A percentile compares a stretch with the other conserved stretches of the same genome.
Evolutionary conservation across 305 asterid genomes (phyloP).

Genomic region (Nicotiana rustica): DNA sequence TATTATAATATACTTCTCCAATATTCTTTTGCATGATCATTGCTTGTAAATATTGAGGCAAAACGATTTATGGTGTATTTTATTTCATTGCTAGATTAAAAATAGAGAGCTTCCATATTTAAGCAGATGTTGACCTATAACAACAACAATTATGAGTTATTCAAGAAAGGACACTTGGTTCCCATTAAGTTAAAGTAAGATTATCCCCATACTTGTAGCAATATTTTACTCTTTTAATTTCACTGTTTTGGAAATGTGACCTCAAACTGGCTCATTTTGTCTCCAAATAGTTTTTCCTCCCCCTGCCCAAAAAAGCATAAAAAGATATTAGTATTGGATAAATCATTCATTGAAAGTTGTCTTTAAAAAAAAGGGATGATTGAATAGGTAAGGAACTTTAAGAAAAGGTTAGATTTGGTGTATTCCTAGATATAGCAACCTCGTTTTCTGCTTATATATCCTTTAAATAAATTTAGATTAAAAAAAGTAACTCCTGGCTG

Average conservation of each 20-base stretch:
- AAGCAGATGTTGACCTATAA: slow-evolving; percentile 7
- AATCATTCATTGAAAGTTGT: too few relatives aligned
- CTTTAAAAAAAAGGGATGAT: too few relatives aligned
- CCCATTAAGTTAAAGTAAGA: background rate
- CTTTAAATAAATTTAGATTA: background rate
- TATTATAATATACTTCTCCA: slow-evolving; percentile 17
- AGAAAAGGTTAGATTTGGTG: slow-evolving; percentile 32
- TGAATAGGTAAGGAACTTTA: background rate
- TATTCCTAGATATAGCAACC: slow-evolving; percentile 31
- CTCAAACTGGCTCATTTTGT: too few relatives aligned
- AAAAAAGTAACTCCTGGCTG: background rate
- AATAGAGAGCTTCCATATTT: background rate
- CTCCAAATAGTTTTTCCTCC: too few relatives aligned
- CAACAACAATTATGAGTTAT: background rate
- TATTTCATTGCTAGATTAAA: background rate
- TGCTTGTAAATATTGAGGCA: background rate
- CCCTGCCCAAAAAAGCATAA: background rate
- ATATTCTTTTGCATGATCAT: slow-evolving; percentile 9
- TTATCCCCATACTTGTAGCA: too few relatives aligned
- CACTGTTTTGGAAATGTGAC: too few relatives aligned
- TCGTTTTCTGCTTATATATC: slow-evolving; percentile 33
- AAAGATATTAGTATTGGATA: background rate
- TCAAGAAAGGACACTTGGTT: background rate
- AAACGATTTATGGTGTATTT: background rate
- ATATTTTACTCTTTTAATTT: too few relatives aligned